Base-by-base conservation (phyloP, 2,329 filamentous ascomycete species). In the Calonectria naviculata region DNA sequence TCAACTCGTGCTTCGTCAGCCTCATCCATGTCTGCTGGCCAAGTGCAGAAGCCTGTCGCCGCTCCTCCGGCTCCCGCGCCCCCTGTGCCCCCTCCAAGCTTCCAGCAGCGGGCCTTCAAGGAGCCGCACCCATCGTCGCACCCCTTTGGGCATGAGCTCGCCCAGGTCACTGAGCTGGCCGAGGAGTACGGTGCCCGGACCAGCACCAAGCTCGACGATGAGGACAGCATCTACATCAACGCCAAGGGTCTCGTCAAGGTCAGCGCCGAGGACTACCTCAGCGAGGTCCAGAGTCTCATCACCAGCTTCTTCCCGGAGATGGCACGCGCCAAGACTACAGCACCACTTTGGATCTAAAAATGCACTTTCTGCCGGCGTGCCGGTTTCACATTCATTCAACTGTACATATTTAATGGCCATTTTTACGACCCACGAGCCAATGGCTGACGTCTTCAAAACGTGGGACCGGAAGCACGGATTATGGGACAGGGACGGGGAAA, bases 81-180 rank as follows among this genome's bases (percentile, higher is more conserved):
- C 60, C 80, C 80, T 66, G 76, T 80, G 61, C 74, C 80, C 61
- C 74, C 81, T 62, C 74, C 83, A 31, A 74, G 80, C 75, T 82
- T 78, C 80, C 83, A 84, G 67, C 85, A 86, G 31, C 76, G 71
- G 28, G 56, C 71, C 54, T 61, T 72, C 74, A 83, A 84, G 80
- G 82, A 86, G 31, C 52, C 24, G 17, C 47, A 31, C 47, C 47
- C 29, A 26, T 77, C 84, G 29, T 77, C 83, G 54, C 91, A 97
- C 81, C 96, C 96, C 0, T 98, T 98, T 78, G 94, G 94, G 65
- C 92, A 93, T 62, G 97, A 99, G 83, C 87, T 98, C 65, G 95
- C 94, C 68, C 93, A 98, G 83, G 94, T 98, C 28, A 95, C 95
- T 65, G 97, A 98, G 83, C 89, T 98, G 19, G 96, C 93, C 0